phyloP scores from a whole-genome alignment of 139 green algal genomes.

The Parachlorella kessleri region DNA sequence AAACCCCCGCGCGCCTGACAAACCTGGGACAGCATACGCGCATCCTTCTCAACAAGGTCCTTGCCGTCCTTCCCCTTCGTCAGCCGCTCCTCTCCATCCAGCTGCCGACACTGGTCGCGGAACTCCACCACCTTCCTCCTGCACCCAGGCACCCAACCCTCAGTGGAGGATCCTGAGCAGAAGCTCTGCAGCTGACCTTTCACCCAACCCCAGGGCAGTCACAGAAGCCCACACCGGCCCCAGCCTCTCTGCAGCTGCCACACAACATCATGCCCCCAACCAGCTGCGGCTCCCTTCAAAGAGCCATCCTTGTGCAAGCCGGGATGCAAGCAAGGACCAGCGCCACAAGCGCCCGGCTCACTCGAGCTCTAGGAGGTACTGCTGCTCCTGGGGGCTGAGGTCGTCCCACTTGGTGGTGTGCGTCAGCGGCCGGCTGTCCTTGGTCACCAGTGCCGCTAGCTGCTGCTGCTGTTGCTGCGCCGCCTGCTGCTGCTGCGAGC shows the following conservation, averaged over 20 bases:
- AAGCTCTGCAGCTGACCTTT: background rate
- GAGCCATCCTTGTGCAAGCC: too few relatives aligned
- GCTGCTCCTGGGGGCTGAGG: slow-evolving; percentile 44
- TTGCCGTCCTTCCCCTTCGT: background rate
- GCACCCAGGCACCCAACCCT: background rate
- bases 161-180: background rate
- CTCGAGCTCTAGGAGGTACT: slow-evolving; percentile 53
- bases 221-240: background rate
- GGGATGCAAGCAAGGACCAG: too few relatives aligned
- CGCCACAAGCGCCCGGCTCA: background rate
- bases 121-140: slow-evolving; percentile 39
- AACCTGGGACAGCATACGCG: background rate
- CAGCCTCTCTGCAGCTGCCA: background rate
- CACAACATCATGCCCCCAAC: background rate
- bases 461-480: slow-evolving; percentile 32
- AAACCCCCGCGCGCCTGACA: background rate
- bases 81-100: slow-evolving; percentile 40
- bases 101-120: slow-evolving; percentile 43
- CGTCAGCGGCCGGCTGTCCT: slow-evolving; percentile 42
- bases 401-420: slow-evolving; percentile 61
- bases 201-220: background rate
- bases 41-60: background rate
- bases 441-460: slow-evolving; percentile 34
- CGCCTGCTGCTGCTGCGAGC: background rate
- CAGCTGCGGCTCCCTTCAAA: background rate